phyloP scores from a whole-genome alignment of 805 yeast genomes.

The Ogataea ramenticola region DNA sequence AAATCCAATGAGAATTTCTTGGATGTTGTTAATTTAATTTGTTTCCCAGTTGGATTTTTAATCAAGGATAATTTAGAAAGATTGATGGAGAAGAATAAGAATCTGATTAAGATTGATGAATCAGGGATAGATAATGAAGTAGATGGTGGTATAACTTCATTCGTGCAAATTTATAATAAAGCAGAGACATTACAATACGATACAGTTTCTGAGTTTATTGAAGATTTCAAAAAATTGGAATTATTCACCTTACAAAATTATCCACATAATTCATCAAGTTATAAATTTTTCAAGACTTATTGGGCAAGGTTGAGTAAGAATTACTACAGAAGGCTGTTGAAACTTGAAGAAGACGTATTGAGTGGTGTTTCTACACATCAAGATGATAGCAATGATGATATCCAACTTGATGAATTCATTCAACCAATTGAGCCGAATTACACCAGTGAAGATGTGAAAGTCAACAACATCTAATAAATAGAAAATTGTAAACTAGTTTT shows the following conservation, averaged over 20 bases:
- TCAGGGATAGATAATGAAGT: not conserved
- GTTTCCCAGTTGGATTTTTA: slow-evolving; percentile 20
- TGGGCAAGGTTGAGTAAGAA: slow-evolving; percentile 6
- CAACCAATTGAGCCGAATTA: too few species aligned
- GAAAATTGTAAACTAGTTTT: too few species aligned
- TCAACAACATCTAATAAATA: too few species aligned
- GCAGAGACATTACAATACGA: slow-evolving; percentile 13
- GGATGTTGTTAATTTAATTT: slow-evolving; percentile 18
- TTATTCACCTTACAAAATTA: slow-evolving; percentile 7
- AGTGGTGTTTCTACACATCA: not conserved
- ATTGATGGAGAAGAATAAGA: slow-evolving; percentile 11
- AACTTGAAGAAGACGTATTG: not conserved
- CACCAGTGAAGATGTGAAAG: too few species aligned
- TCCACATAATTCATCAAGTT: slow-evolving; percentile 4
- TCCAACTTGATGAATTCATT: too few species aligned
- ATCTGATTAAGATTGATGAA: slow-evolving; percentile 4
- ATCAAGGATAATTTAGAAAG: not conserved
- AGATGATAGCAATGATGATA: slow-evolving; percentile 1
- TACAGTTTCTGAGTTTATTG: slow-evolving; percentile 18
- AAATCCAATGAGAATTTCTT: slow-evolving; percentile 15
- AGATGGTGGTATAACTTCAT: not conserved
- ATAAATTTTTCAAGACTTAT: slow-evolving; percentile 10
- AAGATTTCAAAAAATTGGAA: slow-evolving; percentile 26
- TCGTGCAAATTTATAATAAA: not conserved
- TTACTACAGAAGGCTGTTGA: not conserved